Evolutionary conservation across 2,329 filamentous ascomycete species (phyloP), one percentile per base, ranked within the genome.

Genomic region (Trichoderma asperellum): DNA sequence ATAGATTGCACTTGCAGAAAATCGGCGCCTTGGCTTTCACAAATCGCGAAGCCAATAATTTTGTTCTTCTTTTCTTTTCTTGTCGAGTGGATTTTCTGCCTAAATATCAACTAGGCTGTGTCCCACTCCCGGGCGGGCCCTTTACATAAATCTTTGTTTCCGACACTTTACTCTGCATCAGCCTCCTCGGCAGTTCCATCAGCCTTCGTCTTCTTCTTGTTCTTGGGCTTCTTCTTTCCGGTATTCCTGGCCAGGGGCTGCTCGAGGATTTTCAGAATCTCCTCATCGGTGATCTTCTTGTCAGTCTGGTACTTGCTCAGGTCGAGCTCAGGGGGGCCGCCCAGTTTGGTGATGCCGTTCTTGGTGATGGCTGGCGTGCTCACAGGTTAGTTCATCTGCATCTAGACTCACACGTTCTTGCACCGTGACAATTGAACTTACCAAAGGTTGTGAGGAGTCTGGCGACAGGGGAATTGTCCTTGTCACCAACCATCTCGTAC

Each of bases 241-340:
- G 94, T 94, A 83, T 92, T 92, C 83, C 92, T 93, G 73, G 90
- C 85, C 75, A 97, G 83, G 37, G 95, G 95, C 81, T 92, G 92
- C 83, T 96, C 94, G 63, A 99, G 87, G 73, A 98, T 95, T 86
- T 96, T 93, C 75, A 98, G 89, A 74, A 99, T 87, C 84, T 98
- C 95, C 84, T 97, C 93, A 73, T 98, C 95, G 74, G 90, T 91
- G 77, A 99, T 97, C 88, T 97, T 97, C 89, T 98, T 98, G 81
- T 98, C 94, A 40, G 93, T 91, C 88, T 97, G 91, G 86, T 91
- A 89, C 85, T 94, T 94, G 79, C 86, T 88, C 71, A 96, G 80
- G 78, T 98, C 93, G 72, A 91, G 86, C 27, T 90, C 80, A 71
- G 92, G 89, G 40, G 96, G 91, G 32, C 88, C 90, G 76, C 93